phyloP scores from a whole-genome alignment of 108 stramenopile species.

The Phaeodactylum tricornutum region DNA sequence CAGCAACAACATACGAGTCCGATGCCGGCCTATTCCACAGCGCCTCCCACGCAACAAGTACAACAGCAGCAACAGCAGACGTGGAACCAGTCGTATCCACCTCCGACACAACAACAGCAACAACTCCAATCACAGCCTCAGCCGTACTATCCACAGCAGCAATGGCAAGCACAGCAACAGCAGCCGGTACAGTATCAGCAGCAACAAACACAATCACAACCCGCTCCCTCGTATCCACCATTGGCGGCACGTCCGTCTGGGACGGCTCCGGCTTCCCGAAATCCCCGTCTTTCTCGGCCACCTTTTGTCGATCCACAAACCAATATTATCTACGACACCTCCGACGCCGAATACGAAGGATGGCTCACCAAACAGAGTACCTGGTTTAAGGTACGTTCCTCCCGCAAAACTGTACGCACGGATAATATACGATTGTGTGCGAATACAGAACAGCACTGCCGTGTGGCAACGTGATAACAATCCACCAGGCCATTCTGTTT shows the following conservation, averaged over 20 bases:
- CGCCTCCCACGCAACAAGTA: no score
- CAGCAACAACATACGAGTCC: conserved; percentile 1
- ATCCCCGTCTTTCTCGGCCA: conserved; percentile 42
- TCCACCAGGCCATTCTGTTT: no score
- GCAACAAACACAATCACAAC: neutral
- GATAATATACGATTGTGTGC: no score
- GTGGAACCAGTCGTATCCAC: neutral
- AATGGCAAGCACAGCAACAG: neutral
- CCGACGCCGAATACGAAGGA: conserved; percentile 81
- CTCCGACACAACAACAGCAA: neutral
- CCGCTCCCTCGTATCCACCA: neutral
- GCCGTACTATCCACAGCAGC: neutral
- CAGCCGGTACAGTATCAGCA: neutral
- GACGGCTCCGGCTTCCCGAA: neutral
- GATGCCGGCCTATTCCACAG: no score
- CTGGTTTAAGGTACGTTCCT: conserved; percentile 83
- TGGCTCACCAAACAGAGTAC: conserved; percentile 85
- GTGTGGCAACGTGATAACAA: no score
- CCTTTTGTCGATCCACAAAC: conserved; percentile 79
- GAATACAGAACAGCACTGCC: no score
- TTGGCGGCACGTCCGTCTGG: neutral
- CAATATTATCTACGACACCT: conserved; percentile 75
- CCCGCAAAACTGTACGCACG: no score
- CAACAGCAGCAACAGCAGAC: neutral
- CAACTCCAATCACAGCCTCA: neutral